A percentile compares a stretch with the other conserved stretches of the same genome.
phyloP scores from a whole-genome alignment of 495 filamentous ascomycete genomes.

The Trichoderma asperelloides region DNA sequence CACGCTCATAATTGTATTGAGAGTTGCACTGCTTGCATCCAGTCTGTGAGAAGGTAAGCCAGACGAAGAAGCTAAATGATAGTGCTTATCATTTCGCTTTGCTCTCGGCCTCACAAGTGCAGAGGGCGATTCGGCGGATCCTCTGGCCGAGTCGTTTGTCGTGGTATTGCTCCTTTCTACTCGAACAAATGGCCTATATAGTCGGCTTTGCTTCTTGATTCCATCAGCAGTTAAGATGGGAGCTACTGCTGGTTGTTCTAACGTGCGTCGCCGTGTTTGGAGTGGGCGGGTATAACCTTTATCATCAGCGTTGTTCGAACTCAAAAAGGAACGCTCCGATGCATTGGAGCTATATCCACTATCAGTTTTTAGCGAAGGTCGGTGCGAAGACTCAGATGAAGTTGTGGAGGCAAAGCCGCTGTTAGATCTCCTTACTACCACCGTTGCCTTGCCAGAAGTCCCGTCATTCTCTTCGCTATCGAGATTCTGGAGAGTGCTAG shows the following conservation, averaged over 20 bases:
- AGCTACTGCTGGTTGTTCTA: background rate
- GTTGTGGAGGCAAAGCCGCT: conserved; percentile 37
- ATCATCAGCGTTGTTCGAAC: background rate
- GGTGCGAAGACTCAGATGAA: conserved; percentile 24
- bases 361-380: conserved; percentile 41
- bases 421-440: conserved; percentile 27
- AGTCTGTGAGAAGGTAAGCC: background rate
- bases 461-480: conserved; percentile 21
- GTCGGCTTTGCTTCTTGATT: background rate
- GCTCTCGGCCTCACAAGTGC: background rate
- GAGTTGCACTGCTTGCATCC: background rate
- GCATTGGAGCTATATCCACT: conserved; percentile 49
- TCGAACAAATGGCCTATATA: background rate
- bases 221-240: background rate
- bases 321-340: conserved; percentile 21
- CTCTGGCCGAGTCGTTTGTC: background rate
- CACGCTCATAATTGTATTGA: background rate
- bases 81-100: background rate
- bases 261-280: background rate
- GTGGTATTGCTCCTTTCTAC: background rate
- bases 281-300: background rate
- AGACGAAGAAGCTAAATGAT: background rate
- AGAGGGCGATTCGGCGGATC: background rate
- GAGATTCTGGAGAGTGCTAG: conserved; percentile 16
- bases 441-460: background rate